phyloP scores from a whole-genome alignment of 768 basidiomycete genomes.

The Gautieria morchelliformis region DNA sequence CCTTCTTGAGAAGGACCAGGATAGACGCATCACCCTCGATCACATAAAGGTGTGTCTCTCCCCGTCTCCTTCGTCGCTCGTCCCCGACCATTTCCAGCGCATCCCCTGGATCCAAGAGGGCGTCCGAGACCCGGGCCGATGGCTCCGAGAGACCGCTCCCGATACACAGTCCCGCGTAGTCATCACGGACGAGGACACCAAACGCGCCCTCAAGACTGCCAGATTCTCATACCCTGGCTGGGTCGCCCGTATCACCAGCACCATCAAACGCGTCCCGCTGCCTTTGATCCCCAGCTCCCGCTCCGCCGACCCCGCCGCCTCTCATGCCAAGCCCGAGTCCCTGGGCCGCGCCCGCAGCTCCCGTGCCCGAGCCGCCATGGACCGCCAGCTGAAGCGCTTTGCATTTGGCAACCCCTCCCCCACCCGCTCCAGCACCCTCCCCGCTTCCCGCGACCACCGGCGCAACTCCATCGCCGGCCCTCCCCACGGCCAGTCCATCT shows the following conservation, averaged over 20 bases:
- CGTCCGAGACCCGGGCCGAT: constrained; percentile 48
- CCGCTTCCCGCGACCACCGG: constrained; percentile 8
- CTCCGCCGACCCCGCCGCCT: too few relatives aligned
- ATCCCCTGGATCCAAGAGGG: constrained; percentile 47
- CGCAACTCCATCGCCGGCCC: neutral
- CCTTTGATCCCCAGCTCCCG: neutral
- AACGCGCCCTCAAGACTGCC: constrained; percentile 42
- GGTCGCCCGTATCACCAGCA: neutral
- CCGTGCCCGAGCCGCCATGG: neutral
- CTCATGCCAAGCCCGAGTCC: neutral
- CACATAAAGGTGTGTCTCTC: constrained; percentile 62
- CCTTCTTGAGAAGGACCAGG: constrained; percentile 74
- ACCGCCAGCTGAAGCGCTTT: constrained; percentile 34
- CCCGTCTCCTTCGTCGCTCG: constrained; percentile 11
- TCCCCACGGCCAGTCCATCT: neutral
- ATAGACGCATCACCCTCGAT: constrained; percentile 63
- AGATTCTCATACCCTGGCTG: neutral
- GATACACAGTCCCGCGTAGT: constrained; percentile 38
- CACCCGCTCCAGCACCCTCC: constrained; percentile 31
- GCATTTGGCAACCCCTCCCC: constrained; percentile 39
- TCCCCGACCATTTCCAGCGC: constrained; percentile 10
- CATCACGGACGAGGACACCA: constrained; percentile 71
- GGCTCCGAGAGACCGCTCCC: constrained; percentile 59
- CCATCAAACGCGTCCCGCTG: constrained; percentile 4
- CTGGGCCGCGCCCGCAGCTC: neutral